phyloP scores from a whole-genome alignment of 1,284 basidiomycete genomes.

The Farysia itapuensis region DNA sequence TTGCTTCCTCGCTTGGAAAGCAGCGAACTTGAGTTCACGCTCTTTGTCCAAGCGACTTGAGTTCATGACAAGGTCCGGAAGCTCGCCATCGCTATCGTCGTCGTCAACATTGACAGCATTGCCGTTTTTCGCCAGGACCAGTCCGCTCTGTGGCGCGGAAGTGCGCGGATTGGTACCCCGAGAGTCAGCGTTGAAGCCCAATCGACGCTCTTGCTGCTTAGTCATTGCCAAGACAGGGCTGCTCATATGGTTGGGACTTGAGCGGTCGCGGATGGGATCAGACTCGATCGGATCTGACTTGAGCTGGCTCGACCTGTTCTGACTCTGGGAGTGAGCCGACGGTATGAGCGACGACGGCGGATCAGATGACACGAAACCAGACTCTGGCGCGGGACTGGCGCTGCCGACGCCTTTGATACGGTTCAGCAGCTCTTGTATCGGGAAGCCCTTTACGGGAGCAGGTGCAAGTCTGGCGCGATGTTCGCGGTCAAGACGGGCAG shows the following conservation, averaged over 20 bases:
- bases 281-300: slow-evolving; percentile 37
- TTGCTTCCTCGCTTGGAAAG: slow-evolving; percentile 20
- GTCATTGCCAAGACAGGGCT: slow-evolving; percentile 24
- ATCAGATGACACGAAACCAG: slow-evolving; percentile 1
- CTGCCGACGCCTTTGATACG: slow-evolving; percentile 21
- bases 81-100: slow-evolving; percentile 13
- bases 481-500: slow-evolving; percentile 46
- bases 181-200: slow-evolving; percentile 3
- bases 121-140: too few species aligned
- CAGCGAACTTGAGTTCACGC: slow-evolving; percentile 5
- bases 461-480: slow-evolving; percentile 22
- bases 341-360: slow-evolving; percentile 31
- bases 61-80: slow-evolving; percentile 26
- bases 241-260: slow-evolving; percentile 14
- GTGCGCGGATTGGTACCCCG: not conserved
- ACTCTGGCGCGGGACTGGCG: slow-evolving; percentile 3
- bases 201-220: slow-evolving; percentile 19
- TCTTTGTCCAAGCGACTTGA: slow-evolving; percentile 14
- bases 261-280: slow-evolving; percentile 22
- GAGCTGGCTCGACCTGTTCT: slow-evolving; percentile 31
- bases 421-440: slow-evolving; percentile 39
- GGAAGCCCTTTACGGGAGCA: slow-evolving; percentile 35
- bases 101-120: slow-evolving; percentile 5
- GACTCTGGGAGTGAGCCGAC: slow-evolving; percentile 26
- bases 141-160: too few species aligned